Conservation (phyloP, 768 basidiomycete genomes). For the Kwoniella sp. region DNA sequence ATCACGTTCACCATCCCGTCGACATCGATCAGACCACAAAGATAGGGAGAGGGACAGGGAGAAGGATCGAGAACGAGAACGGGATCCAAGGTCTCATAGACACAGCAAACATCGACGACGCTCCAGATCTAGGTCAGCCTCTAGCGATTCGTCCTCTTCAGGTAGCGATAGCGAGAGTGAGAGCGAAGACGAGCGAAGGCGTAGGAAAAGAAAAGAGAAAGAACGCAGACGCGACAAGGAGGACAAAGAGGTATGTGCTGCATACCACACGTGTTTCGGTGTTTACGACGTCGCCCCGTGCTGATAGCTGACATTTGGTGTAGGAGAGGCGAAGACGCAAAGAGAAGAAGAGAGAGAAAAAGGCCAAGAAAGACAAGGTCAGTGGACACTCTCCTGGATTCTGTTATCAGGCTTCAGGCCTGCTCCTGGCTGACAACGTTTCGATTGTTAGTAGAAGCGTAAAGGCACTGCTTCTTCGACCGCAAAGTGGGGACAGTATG, state of each 20-base stretch:
- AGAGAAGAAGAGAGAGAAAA: conserved; percentile 43
- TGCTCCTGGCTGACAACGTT: no score
- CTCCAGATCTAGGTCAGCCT: conserved; percentile 18
- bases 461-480: conserved; percentile 64
- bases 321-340: conserved; percentile 43
- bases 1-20: conserved; percentile 30
- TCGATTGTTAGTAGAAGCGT: conserved; percentile 43
- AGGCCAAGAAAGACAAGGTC: conserved; percentile 66
- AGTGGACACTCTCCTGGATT: conserved; percentile 25
- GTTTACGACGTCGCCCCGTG: no score
- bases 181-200: conserved; percentile 14
- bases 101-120: conserved; percentile 6
- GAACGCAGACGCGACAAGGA: conserved; percentile 17
- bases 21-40: conserved; percentile 12
- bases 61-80: background rate
- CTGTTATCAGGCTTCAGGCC: no score
- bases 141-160: conserved; percentile 12
- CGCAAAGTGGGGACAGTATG: conserved; percentile 87
- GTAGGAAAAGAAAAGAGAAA: conserved; percentile 20
- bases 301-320: no score
- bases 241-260: conserved; percentile 15
- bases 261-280: no score
- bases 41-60: background rate
- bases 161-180: conserved; percentile 33
- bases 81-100: background rate